Percentiles rank a stretch among this genome's conserved stretches.
phyloP scores from a whole-genome alignment of 305 asterid species.

The Fraxinus greggii region DNA sequence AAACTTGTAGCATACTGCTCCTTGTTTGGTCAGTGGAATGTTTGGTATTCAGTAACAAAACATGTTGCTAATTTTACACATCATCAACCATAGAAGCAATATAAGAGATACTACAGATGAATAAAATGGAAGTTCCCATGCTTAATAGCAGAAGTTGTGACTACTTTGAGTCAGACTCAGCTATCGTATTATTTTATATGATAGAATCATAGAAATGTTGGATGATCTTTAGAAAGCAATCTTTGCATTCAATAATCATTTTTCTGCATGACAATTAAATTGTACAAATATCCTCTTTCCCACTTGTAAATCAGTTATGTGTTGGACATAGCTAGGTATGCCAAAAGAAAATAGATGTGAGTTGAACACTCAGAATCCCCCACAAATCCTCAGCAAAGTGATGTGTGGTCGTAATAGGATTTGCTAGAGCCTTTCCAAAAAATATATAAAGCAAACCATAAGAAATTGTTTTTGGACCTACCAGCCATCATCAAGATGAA shows the following conservation, averaged over 20 bases:
- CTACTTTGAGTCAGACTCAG: background rate
- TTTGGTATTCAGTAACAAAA: background rate
- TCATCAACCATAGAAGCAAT: background rate
- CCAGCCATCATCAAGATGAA: constrained; percentile 99
- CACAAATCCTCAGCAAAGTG: background rate
- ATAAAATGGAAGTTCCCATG: background rate
- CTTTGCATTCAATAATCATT: background rate
- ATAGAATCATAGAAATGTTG: background rate
- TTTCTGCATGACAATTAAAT: background rate
- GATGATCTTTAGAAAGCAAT: background rate
- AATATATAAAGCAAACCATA: background rate
- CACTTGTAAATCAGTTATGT: background rate
- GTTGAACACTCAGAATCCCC: background rate
- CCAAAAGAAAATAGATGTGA: background rate
- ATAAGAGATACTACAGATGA: background rate
- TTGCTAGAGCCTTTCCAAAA: constrained; percentile 10
- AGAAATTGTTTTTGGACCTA: constrained; percentile 37
- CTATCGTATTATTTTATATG: background rate
- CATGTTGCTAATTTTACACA: background rate
- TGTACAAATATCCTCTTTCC: background rate
- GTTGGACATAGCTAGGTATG: background rate
- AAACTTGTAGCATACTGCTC: constrained; percentile 6
- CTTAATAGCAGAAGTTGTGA: background rate
- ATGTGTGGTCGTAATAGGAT: background rate
- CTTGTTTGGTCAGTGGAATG: background rate